phyloP scores from a whole-genome alignment of 169 alveolate genomes.

The Pseudocohnilembus persalinus region DNA sequence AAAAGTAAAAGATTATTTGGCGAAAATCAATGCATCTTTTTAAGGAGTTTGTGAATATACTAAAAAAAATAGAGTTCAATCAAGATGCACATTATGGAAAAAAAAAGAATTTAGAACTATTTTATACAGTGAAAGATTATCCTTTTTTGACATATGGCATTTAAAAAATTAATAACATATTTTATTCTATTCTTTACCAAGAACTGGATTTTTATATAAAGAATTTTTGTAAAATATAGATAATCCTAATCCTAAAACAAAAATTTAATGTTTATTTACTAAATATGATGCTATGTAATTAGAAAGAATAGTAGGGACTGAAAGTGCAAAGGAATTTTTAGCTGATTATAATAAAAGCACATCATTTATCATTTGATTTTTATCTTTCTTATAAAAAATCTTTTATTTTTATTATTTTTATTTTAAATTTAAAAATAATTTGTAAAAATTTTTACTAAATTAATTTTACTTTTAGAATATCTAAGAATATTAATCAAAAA shows the following conservation, averaged over 20 bases:
- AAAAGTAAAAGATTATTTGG: slow-evolving; percentile 69
- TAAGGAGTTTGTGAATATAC: slow-evolving; percentile 81
- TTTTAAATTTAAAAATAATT: no score
- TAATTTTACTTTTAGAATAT: no score
- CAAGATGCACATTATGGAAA: slow-evolving; percentile 65
- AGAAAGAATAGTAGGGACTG: slow-evolving; percentile 59
- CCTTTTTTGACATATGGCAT: slow-evolving; percentile 63
- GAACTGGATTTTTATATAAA: slow-evolving; percentile 66
- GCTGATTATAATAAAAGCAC: slow-evolving; percentile 41
- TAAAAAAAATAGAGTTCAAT: slow-evolving; percentile 65
- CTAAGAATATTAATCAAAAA: no score
- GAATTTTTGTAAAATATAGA: slow-evolving; percentile 35
- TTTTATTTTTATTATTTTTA: no score
- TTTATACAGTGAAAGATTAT: slow-evolving; percentile 79
- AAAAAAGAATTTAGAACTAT: slow-evolving; percentile 61
- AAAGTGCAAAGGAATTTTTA: slow-evolving; percentile 42
- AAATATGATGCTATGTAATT: slow-evolving; percentile 53
- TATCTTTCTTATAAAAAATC: not conserved
- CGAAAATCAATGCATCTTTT: slow-evolving; percentile 63
- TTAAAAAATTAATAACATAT: slow-evolving; percentile 69
- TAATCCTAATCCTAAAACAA: slow-evolving; percentile 8
- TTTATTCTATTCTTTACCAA: slow-evolving; percentile 74
- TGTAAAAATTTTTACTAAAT: no score
- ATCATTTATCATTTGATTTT: slow-evolving; percentile 38
- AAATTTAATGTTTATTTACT: slow-evolving; percentile 48